Evolutionary conservation across 2,329 filamentous ascomycete species (phyloP).

Genomic region (Colletotrichum magnum): DNA sequence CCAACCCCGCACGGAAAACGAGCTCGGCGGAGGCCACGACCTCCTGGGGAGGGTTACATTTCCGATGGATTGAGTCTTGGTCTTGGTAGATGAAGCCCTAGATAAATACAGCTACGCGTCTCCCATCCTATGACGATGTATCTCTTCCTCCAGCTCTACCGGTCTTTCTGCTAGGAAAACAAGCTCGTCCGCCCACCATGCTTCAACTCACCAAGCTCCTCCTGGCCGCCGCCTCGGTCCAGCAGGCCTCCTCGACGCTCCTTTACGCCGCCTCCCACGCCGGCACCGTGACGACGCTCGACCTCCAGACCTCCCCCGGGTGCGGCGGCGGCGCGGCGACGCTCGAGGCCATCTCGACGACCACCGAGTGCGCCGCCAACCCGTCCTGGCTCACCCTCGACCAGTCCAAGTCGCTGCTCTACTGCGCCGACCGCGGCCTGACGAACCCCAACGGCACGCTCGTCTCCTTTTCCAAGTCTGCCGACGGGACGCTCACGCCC

Average conservation of each 20-base stretch:
- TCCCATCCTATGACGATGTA: neutral
- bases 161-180: no score
- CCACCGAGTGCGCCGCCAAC: conserved; percentile 40
- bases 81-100: neutral
- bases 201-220: conserved; percentile 20
- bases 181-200: neutral
- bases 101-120: no score
- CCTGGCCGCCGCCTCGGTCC: conserved; percentile 41
- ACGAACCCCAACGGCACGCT: conserved; percentile 35
- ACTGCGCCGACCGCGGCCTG: conserved; percentile 37
- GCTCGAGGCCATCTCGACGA: conserved; percentile 28
- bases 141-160: no score
- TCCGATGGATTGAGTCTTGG: conserved; percentile 12
- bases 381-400: conserved; percentile 41
- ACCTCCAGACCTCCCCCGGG: conserved; percentile 46
- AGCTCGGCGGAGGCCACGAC: conserved; percentile 6
- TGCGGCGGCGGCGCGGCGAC: conserved; percentile 1
- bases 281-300: conserved; percentile 63
- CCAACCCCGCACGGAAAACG: conserved; percentile 39
- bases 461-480: conserved; percentile 37
- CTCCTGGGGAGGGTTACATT: conserved; percentile 15
- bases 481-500: conserved; percentile 28
- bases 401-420: conserved; percentile 36
- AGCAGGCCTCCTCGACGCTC: conserved; percentile 51
- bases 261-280: conserved; percentile 65